phyloP scores from a whole-genome alignment of 2,329 filamentous ascomycete species.

The Xylariales sp. region DNA sequence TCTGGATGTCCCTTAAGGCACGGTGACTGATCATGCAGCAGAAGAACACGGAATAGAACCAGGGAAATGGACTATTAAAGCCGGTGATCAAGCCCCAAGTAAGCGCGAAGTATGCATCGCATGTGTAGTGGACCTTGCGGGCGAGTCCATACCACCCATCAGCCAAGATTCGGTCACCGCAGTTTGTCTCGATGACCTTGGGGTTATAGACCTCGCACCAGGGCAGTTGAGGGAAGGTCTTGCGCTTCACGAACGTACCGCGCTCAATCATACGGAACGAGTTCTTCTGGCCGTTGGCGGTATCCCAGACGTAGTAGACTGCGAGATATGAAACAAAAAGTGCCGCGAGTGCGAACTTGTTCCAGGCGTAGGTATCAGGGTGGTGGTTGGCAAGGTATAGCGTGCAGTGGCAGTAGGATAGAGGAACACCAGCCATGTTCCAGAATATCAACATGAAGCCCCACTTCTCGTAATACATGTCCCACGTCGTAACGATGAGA shows the following conservation, averaged over 20 bases:
- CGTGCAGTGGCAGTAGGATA: slow-evolving; percentile 91
- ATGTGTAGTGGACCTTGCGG: slow-evolving; percentile 55
- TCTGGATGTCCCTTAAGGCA: slow-evolving; percentile 67
- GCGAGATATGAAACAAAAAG: slow-evolving; percentile 72
- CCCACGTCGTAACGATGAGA: slow-evolving; percentile 85
- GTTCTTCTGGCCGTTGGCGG: slow-evolving; percentile 90
- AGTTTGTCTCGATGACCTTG: slow-evolving; percentile 66
- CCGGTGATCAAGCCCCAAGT: slow-evolving; percentile 49
- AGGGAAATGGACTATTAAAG: slow-evolving; percentile 70
- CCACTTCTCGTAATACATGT: slow-evolving; percentile 97
- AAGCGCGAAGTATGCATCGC: slow-evolving; percentile 44
- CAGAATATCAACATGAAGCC: slow-evolving; percentile 98
- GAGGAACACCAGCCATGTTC: slow-evolving; percentile 87
- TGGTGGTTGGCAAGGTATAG: slow-evolving; percentile 83
- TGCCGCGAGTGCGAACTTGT: slow-evolving; percentile 58
- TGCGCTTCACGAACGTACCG: slow-evolving; percentile 64
- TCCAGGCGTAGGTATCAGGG: slow-evolving; percentile 73
- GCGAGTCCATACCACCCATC: slow-evolving; percentile 82
- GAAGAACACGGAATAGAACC: slow-evolving; percentile 87
- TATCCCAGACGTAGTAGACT: slow-evolving; percentile 90
- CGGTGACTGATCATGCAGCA: slow-evolving; percentile 75
- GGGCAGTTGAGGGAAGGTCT: slow-evolving; percentile 84
- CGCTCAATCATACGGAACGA: slow-evolving; percentile 78
- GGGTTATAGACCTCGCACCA: slow-evolving; percentile 82
- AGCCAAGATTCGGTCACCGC: slow-evolving; percentile 71